Base-by-base conservation (phyloP, 2,329 filamentous ascomycete species). In the Fusarium globosum region DNA sequence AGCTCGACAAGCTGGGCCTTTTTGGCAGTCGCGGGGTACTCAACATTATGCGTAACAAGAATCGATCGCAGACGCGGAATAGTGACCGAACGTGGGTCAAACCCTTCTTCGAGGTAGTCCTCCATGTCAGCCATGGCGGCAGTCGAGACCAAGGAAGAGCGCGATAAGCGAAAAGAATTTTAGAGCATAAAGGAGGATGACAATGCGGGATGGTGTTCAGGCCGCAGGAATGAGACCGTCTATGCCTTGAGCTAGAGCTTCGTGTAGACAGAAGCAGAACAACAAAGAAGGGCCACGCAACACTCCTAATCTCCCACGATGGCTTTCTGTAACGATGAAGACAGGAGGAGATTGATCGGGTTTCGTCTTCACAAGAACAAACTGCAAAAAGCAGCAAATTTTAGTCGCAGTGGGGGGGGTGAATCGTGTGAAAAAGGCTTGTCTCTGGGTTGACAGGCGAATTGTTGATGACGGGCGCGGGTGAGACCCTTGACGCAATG, bases 11-110 rank as follows among this genome's bases (percentile, higher is more conserved):
- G 90, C 79, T 97, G 92, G 0, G 90, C 86, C 85, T 99, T 99
- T 85, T 98, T 99, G 18, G 96, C 95, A 9, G 92, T 95, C 0
- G 94, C 92, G 10, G 95, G 92, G 80, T 97, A 98, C 42, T 90
- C 85, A 78, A 98, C 86, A 80, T 95, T 93, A 84, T 99, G 94
- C 74, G 91, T 93, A 78, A 98, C 93, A 65, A 99, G 90, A 74
- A 98, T 97, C 55, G 93, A 96, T 78, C 96, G 94, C 77, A 99
- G 87, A 51, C 93, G 93, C 35, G 96, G 95, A 56, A 98, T 91
- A 3, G 95, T 98, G 72, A 98, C 89, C 73, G 89, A 90, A 79
- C 88, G 88, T 26, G 96, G 91, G 81, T 99, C 94, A 81, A 98
- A 98, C 77, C 90, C 94, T 61, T 94, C 89, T 79, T 95, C 91